Evolutionary conservation across 768 basidiomycete genomes (phyloP).

Genomic region (Vararia minispora): DNA sequence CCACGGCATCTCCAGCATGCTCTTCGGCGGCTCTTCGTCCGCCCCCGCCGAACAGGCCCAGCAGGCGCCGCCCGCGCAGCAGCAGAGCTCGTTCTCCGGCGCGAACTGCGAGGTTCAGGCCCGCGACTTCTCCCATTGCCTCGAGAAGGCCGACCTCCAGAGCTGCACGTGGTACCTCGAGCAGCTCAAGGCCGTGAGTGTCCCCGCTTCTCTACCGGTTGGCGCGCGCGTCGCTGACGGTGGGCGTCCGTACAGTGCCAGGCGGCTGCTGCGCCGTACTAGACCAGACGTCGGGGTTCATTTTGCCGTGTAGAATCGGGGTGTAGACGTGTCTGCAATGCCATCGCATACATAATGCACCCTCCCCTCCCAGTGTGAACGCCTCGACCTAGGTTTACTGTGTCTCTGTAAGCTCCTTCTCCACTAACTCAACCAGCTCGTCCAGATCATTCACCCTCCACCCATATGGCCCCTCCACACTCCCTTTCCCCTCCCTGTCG

Average conservation of each 20-base stretch:
- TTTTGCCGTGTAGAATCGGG: too few species aligned
- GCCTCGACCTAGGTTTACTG: too few species aligned
- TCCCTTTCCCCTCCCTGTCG: too few species aligned
- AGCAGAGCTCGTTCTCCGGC: slow-evolving; percentile 36
- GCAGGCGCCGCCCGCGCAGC: slow-evolving; percentile 35
- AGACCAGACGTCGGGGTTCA: too few species aligned
- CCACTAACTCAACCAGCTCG: too few species aligned
- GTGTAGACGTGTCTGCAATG: too few species aligned
- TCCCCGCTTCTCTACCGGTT: background rate
- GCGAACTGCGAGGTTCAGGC: slow-evolving; percentile 68
- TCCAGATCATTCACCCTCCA: too few species aligned
- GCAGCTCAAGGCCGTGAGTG: slow-evolving; percentile 75
- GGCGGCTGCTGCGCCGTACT: slow-evolving; percentile 15
- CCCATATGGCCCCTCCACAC: too few species aligned
- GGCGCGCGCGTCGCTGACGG: background rate
- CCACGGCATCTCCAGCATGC: slow-evolving; percentile 83
- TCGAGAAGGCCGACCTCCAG: slow-evolving; percentile 70
- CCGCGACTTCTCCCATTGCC: slow-evolving; percentile 79
- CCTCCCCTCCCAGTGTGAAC: too few species aligned
- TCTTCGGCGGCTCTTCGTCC: slow-evolving; percentile 62
- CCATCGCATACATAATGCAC: too few species aligned
- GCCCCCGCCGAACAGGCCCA: slow-evolving; percentile 31
- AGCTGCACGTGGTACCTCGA: slow-evolving; percentile 84
- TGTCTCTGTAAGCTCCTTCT: too few species aligned
- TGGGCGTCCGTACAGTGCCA: slow-evolving; percentile 8